Conservation (phyloP, 169 alveolate genomes). For the Cryptosporidium andersoni region DNA sequence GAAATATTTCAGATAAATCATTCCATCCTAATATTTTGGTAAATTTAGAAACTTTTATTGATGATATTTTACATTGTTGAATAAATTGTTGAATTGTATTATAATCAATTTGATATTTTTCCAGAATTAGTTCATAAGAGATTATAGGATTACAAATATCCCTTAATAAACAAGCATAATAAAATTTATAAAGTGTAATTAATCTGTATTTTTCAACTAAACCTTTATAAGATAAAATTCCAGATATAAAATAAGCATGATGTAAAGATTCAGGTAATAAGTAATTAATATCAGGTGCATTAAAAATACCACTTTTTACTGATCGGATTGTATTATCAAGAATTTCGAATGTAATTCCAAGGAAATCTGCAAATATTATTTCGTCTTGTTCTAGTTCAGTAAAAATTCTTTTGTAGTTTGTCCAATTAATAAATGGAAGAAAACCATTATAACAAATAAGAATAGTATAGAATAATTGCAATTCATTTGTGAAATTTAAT, state of each 20-base stretch:
- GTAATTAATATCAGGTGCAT: conserved; percentile 8
- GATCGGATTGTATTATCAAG: conserved; percentile 1
- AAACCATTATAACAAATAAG: conserved; percentile 11
- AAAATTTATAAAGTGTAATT: conserved; percentile 24
- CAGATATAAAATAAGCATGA: conserved; percentile 24
- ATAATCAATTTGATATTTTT: conserved; percentile 6
- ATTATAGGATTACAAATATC: conserved; percentile 47
- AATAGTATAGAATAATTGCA: conserved; percentile 16
- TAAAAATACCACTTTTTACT: not conserved
- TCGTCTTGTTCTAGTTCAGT: conserved; percentile 11
- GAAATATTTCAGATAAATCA: conserved; percentile 26
- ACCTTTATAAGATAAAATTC: conserved; percentile 22
- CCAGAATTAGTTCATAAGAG: conserved; percentile 25
- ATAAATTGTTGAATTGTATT: not conserved
- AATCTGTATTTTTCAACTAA: conserved; percentile 47
- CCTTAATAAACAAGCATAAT: conserved; percentile 40
- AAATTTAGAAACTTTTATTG: conserved; percentile 12
- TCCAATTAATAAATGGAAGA: conserved; percentile 27
- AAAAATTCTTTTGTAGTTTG: conserved; percentile 14
- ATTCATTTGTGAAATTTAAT: conserved; percentile 14
- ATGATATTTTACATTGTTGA: conserved; percentile 9
- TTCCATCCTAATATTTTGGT: conserved; percentile 37
- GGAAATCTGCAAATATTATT: conserved; percentile 39
- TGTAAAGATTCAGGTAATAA: conserved; percentile 51
- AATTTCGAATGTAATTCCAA: conserved; percentile 21